A percentile compares a stretch with the other conserved stretches of the same genome.
These are phyloP conservation scores for Lycium barbarum DNA, from an alignment of 257 asterid genomes.

Conservation along the genomic window DNA sequence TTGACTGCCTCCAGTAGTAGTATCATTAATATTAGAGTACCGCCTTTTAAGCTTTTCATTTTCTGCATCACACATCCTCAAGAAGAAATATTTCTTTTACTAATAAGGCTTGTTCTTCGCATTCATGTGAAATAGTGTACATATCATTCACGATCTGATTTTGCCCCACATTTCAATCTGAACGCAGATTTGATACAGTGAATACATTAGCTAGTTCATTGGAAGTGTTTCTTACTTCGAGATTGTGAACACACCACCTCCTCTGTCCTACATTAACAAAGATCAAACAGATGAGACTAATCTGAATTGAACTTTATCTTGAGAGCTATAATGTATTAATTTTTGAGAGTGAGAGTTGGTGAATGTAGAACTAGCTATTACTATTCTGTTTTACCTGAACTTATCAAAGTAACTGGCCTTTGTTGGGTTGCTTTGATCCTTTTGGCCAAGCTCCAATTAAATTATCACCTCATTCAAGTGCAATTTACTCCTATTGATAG, in stretches of 20 bases:
- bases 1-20: background rate
- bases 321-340: background rate
- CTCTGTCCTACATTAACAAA: background rate
- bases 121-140: background rate
- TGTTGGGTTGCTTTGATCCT: constrained; percentile 11
- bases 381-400: background rate
- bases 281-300: constrained; percentile 10
- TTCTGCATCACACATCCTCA: constrained; percentile 6
- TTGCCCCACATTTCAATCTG: constrained; percentile 1
- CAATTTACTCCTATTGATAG: constrained; percentile 46
- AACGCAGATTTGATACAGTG: constrained; percentile 14
- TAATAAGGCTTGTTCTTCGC: background rate
- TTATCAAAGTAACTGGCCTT: background rate
- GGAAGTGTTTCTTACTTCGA: constrained; percentile 18
- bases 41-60: constrained; percentile 10
- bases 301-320: background rate
- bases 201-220: constrained; percentile 3
- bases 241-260: background rate
- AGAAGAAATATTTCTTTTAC: background rate
- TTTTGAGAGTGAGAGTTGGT: background rate
- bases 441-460: background rate
- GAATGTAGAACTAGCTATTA: background rate
- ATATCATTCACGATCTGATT: background rate
- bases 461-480: constrained; percentile 13
- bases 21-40: background rate